Percentiles rank a stretch among this genome's conserved stretches.
phyloP scores from a whole-genome alignment of 257 asterid species.

The Ilex asprella region DNA sequence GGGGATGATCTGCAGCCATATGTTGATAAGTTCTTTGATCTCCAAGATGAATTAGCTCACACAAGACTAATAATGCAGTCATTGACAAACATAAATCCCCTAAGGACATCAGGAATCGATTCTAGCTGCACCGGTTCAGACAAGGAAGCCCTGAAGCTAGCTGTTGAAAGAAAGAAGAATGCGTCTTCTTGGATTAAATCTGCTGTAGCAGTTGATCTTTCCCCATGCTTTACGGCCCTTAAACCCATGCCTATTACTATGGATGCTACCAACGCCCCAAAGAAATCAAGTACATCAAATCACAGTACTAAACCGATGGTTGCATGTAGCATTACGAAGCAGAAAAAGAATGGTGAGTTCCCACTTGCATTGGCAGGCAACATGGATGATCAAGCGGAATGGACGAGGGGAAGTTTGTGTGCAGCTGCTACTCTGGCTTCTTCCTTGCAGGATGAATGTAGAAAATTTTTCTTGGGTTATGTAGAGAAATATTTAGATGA shows the following conservation, averaged over 20 bases:
- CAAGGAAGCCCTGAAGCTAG: constrained; percentile 31
- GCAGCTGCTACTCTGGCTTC: constrained; percentile 33
- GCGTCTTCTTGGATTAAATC: constrained; percentile 61
- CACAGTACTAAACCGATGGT: constrained; percentile 26
- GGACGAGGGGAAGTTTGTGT: constrained; percentile 32
- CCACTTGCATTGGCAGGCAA: constrained; percentile 23
- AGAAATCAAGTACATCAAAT: constrained; percentile 15
- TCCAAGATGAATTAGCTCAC: constrained; percentile 40
- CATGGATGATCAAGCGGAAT: constrained; percentile 27
- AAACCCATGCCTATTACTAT: constrained; percentile 11
- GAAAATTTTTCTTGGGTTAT: constrained; percentile 36
- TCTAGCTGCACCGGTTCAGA: constrained; percentile 24
- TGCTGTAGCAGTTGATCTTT: constrained; percentile 58
- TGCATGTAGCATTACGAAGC: constrained; percentile 15
- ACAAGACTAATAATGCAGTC: constrained; percentile 53
- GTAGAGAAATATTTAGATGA: constrained; percentile 55
- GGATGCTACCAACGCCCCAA: constrained; percentile 10
- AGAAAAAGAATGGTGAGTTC: constrained; percentile 16
- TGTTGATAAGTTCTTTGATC: constrained; percentile 46
- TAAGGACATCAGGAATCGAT: constrained; percentile 31
- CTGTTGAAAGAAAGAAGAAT: constrained; percentile 48
- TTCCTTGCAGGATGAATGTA: constrained; percentile 43
- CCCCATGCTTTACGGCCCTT: constrained; percentile 20
- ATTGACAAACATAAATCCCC: constrained; percentile 35
- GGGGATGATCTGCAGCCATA: constrained; percentile 48